Evolutionary conservation across 495 filamentous ascomycete species (phyloP), one percentile per base, ranked within the genome.

Genomic region (Cercophora scortea): DNA sequence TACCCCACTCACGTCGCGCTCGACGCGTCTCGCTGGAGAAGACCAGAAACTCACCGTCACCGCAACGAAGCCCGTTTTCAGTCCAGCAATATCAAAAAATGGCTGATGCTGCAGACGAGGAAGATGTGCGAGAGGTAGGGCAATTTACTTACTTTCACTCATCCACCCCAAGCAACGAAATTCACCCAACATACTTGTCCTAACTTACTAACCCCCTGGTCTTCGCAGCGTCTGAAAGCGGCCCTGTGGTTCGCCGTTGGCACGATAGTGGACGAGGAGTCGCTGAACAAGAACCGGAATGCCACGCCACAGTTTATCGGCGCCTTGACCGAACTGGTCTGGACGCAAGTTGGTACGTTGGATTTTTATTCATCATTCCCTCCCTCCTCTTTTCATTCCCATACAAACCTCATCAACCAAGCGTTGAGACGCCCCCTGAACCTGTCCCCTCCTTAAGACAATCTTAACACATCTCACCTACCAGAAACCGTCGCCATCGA

Each of bases 281-380:
- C 83, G 32, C 70, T 93, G 36, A 75, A 76, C 19, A 74, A 87
- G 11, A 84, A 87, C 61, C 77, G 86, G 53, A 96, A 92, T 68
- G 89, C 91, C 2, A 96, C 90, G 1, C 91, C 90, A 7, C 91
- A 96, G 63, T 98, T 96, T 69, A 96, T 96, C 59, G 91, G 83
- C 9, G 89, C 89, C 0, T 69, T 97, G 64, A 94, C 88, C 0
- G 91, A 96, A 71, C 76, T 97, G 75, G 86, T 92, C 25, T 97
- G 87, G 86, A 73, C 81, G 11, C 93, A 98, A 58, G 87, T 96
- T 52, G 88, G 89, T 89, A 78, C 59, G 68, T 42, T 43, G 33
- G 1, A 3, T 15, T 36, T 33, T 25, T n/a, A 32, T 39, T n/a
- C n/a, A n/a, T n/a, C n/a, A n/a, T n/a, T n/a, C n/a, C n/a, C n/a